Evolutionary conservation across 352 stramenopile genomes (phyloP).

Genomic region (Phytophthora foliorum): DNA sequence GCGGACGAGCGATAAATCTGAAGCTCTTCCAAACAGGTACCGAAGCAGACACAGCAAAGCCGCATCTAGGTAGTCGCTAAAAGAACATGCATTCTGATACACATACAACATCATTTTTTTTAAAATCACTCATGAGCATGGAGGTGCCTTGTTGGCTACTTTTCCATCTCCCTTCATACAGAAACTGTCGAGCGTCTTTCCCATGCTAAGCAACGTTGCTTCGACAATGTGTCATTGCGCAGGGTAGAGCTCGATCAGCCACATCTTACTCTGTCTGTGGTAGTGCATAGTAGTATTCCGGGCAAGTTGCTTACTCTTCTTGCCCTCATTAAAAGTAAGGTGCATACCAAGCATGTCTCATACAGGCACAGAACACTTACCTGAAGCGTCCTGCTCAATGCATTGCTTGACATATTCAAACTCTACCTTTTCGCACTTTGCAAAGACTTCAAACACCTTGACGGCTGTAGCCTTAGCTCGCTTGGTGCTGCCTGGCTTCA

Average conservation of each 20-base stretch:
- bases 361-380: conserved; percentile 8
- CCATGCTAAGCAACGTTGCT: conserved; percentile 5
- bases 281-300: background rate
- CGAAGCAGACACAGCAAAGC: conserved; percentile 24
- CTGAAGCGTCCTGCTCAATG: background rate
- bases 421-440: background rate
- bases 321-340: conserved; percentile 1
- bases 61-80: conserved; percentile 21
- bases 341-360: conserved; percentile 4
- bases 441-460: background rate
- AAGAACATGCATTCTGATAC: background rate
- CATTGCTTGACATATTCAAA: background rate
- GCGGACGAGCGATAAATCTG: conserved; percentile 26
- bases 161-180: background rate
- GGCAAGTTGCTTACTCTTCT: background rate
- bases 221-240: conserved; percentile 1
- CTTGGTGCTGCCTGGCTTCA: background rate
- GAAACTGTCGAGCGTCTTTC: conserved; percentile 2
- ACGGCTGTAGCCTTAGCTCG: background rate
- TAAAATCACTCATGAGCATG: no score
- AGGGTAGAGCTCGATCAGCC: background rate
- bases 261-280: background rate
- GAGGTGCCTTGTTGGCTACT: background rate
- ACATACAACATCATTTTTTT: conserved; percentile 3
- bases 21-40: conserved; percentile 39